These are phyloP conservation scores for Ceratobasidium sp. DNA, from an alignment of 1,284 basidiomycete genomes.

Conservation along the genomic window DNA sequence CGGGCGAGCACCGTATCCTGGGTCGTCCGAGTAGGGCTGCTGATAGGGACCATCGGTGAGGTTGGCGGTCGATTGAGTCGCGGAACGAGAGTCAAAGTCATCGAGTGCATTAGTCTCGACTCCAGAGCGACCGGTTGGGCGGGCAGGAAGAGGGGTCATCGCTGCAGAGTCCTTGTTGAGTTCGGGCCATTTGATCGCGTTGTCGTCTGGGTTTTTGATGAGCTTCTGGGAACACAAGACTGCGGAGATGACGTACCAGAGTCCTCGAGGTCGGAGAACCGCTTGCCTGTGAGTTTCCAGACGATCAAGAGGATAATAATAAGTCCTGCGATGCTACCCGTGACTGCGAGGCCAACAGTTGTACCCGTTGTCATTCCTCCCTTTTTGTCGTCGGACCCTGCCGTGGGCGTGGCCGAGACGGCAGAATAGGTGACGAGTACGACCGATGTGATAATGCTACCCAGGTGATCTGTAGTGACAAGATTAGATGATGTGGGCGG, in stretches of 20 bases:
- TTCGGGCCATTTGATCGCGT: conserved; percentile 88
- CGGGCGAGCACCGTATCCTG: conserved; percentile 49
- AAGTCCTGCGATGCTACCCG: conserved; percentile 74
- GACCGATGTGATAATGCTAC: conserved; percentile 14
- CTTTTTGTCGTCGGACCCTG: conserved; percentile 6
- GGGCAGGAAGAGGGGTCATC: conserved; percentile 67
- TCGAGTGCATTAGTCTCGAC: conserved; percentile 50
- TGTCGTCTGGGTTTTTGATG: conserved; percentile 65
- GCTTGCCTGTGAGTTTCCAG: conserved; percentile 83
- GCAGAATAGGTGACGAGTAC: conserved; percentile 9
- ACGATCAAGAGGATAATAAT: conserved; percentile 73
- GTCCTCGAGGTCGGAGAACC: conserved; percentile 69
- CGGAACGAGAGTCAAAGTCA: conserved; percentile 46
- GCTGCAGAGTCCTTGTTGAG: conserved; percentile 65
- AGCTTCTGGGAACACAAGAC: too few relatives aligned
- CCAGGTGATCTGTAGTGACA: conserved; percentile 21
- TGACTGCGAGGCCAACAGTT: conserved; percentile 77
- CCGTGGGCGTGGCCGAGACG: conserved; percentile 15
- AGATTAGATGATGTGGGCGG: not conserved
- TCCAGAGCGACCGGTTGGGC: conserved; percentile 51
- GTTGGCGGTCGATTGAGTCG: conserved; percentile 39
- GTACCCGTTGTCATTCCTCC: conserved; percentile 63
- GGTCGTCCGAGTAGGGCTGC: conserved; percentile 69
- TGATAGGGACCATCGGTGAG: conserved; percentile 22
- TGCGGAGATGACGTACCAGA: conserved; percentile 61